Evolutionary conservation across 2,329 filamentous ascomycete species (phyloP).

Genomic region (Escovopsis sp.): DNA sequence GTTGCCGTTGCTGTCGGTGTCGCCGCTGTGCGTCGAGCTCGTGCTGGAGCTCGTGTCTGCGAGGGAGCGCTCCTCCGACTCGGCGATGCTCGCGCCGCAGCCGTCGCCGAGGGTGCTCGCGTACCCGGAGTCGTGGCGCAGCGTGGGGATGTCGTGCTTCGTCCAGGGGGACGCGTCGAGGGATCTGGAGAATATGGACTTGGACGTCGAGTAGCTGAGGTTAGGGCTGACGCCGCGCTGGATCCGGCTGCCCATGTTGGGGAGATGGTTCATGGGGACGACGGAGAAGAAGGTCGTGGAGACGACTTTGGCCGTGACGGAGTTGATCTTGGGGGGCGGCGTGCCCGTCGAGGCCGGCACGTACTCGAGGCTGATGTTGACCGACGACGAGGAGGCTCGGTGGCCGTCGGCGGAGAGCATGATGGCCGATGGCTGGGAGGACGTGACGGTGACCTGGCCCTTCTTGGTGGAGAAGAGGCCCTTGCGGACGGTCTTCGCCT

Average conservation of each 20-base stretch:
- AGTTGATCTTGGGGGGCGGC: conserved; percentile 32
- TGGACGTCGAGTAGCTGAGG: conserved; percentile 32
- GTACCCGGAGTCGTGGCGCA: conserved; percentile 41
- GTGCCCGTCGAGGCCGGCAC: conserved; percentile 28
- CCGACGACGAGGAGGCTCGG: conserved; percentile 25
- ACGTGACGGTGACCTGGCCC: conserved; percentile 32
- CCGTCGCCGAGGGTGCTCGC: conserved; percentile 24
- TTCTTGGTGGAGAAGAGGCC: conserved; percentile 36
- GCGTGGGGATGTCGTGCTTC: conserved; percentile 17
- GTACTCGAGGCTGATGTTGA: conserved; percentile 33
- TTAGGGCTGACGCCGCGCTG: conserved; percentile 26
- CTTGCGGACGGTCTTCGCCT: conserved; percentile 38
- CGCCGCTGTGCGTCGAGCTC: no score
- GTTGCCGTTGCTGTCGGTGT: no score
- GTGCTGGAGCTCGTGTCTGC: conserved; percentile 12
- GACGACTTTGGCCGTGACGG: conserved; percentile 34
- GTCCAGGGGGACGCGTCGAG: conserved; percentile 27
- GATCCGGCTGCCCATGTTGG: conserved; percentile 34
- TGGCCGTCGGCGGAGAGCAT: conserved; percentile 37
- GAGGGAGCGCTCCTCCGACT: conserved; percentile 19
- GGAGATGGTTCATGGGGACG: conserved; percentile 29
- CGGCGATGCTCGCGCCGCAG: no score
- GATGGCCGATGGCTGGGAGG: conserved; percentile 31
- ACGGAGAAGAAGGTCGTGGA: conserved; percentile 38
- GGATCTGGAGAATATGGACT: conserved; percentile 23